phyloP scores from a whole-genome alignment of 257 asterid species.

The Osmanthus fragrans region DNA sequence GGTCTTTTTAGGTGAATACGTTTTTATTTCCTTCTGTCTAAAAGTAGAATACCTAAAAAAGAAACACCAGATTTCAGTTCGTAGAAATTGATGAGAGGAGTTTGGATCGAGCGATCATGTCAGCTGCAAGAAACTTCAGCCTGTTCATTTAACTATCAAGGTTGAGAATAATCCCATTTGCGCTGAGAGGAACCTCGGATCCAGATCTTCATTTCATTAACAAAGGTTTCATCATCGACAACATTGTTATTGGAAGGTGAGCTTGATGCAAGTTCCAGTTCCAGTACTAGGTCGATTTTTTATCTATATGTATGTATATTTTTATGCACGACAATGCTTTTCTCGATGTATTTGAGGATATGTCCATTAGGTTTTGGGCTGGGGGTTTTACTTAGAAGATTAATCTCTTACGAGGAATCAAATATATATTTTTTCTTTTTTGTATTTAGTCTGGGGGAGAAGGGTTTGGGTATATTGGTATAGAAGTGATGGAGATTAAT shows the following conservation, averaged over 20 bases:
- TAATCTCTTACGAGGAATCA: background rate
- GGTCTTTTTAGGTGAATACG: slow-evolving; percentile 7
- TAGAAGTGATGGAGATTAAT: slow-evolving; percentile 49
- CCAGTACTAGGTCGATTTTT: slow-evolving; percentile 20
- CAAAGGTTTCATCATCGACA: slow-evolving; percentile 32
- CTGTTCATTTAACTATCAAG: slow-evolving; percentile 40
- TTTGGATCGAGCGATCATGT: slow-evolving; percentile 82
- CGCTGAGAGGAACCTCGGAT: slow-evolving; percentile 89
- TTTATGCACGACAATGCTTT: slow-evolving; percentile 19
- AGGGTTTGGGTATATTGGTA: slow-evolving; percentile 45
- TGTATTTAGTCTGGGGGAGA: slow-evolving; percentile 27
- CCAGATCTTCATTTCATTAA: slow-evolving; percentile 40
- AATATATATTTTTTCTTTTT: background rate
- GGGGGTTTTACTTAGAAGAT: slow-evolving; percentile 15
- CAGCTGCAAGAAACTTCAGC: slow-evolving; percentile 53
- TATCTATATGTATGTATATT: slow-evolving; percentile 28
- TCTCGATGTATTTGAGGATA: slow-evolving; percentile 22
- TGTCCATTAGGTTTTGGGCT: slow-evolving; percentile 31
- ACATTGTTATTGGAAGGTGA: slow-evolving; percentile 26
- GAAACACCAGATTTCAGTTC: background rate
- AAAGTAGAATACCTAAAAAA: background rate
- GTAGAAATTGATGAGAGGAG: slow-evolving; percentile 33
- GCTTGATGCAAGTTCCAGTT: background rate
- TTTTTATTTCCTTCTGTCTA: background rate
- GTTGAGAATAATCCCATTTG: slow-evolving; percentile 42